Evolutionary conservation across 202 grass and related monocot genomes (phyloP), one percentile per base, ranked within the genome.

Genomic region (Schoenoplectus triqueter): DNA sequence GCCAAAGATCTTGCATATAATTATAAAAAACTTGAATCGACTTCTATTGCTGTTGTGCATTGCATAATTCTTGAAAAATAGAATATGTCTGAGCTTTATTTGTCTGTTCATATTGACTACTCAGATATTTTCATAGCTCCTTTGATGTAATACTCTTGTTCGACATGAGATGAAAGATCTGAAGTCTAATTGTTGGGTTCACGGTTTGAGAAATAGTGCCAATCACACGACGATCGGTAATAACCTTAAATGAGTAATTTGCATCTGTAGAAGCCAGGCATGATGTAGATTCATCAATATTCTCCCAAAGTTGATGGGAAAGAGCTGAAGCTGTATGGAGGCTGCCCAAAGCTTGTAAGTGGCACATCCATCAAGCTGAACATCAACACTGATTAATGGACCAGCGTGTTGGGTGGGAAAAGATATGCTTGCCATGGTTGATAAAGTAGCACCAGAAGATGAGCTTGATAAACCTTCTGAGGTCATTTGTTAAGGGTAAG

Each of bases 281-380:
- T 64, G 62, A 5, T 20, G 17, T 64, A 17, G 62, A 21, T 64
- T 18, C 62, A 3, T 64, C 62, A 64, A 64, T 64, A 20, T 64
- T 17, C 19, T 18, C 62, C 18, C 62, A 64, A 1, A 64, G 8
- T 9, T 64, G 62, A 64, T 64, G 62, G 18, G 62, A 20, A 64
- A 64, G 17, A 21, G 61, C 17, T 64, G 61, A 20, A 64, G 54
- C 54, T 56, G 54, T 56, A 56, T 56, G 54, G 54, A 64, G 7
- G 62, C 62, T 64, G 62, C 62, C 62, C 62, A 64, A 64, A 64
- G 62, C 62, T 64, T 64, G 19, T 64, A 64, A 20, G 62, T 64
- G n/a, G 62, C 62, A 21, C 62, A 64, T 7, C 62, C 62, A 64
- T 64, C 62, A 64, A 64, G 62, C 18, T 64, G 61, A 2, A 64